These are phyloP conservation scores for Podospora pseudocomata DNA, from an alignment of 495 filamentous ascomycete species.

Conservation along the genomic window DNA sequence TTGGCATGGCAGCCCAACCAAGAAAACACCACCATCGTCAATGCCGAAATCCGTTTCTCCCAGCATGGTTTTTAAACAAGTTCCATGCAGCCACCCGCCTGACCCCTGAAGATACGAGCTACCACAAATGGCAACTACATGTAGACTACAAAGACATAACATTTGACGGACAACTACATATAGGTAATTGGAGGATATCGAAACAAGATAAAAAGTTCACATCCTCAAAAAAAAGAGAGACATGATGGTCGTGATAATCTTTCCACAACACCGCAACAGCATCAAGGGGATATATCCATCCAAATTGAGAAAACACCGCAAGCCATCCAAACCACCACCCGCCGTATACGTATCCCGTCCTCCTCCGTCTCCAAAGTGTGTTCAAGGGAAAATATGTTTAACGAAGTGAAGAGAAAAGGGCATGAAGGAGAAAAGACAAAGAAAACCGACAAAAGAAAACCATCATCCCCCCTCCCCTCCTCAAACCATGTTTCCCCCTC, in stretches of 20 bases:
- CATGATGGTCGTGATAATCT: neutral
- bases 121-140: neutral
- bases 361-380: neutral
- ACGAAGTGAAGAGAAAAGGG: neutral
- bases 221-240: neutral
- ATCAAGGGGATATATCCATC: neutral
- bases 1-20: neutral
- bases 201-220: neutral
- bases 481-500: neutral
- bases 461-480: neutral
- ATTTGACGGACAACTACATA: neutral
- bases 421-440: neutral
- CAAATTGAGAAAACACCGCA: neutral
- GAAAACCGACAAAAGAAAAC: neutral
- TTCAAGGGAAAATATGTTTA: neutral
- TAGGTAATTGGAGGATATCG: neutral
- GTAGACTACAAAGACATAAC: neutral
- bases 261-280: neutral
- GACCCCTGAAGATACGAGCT: neutral
- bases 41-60: neutral
- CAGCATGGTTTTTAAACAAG: neutral
- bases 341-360: neutral
- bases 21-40: neutral
- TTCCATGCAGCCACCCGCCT: neutral
- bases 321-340: neutral